Evolutionary conservation across 805 yeast genomes (phyloP).

Genomic region (Cyberlindnera galapagoensis): DNA sequence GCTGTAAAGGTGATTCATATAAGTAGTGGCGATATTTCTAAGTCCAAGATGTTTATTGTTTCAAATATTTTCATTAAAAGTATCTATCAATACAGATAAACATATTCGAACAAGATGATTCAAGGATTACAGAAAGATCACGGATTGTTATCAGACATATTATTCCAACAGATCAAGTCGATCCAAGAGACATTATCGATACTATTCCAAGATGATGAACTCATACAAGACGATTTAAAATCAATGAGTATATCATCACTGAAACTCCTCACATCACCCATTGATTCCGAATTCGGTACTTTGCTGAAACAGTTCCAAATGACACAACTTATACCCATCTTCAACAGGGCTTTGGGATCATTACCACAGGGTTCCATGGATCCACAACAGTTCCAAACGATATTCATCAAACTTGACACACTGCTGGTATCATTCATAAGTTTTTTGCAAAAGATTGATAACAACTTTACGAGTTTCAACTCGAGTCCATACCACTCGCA

Average conservation of each 20-base stretch:
- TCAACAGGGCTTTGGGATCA: background rate
- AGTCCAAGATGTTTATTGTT: too few relatives aligned
- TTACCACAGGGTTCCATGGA: constrained; percentile 2
- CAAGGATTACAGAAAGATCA: constrained; percentile 14
- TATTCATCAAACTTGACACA: background rate
- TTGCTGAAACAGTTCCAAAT: background rate
- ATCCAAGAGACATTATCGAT: constrained; percentile 3
- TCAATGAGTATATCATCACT: background rate
- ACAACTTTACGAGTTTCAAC: constrained; percentile 12
- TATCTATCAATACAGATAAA: too few relatives aligned
- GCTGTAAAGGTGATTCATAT: too few relatives aligned
- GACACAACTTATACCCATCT: background rate
- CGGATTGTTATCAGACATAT: constrained; percentile 10
- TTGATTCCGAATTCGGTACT: background rate
- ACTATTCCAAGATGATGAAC: background rate
- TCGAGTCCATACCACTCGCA: constrained; percentile 9
- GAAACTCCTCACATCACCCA: background rate
- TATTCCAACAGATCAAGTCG: constrained; percentile 8
- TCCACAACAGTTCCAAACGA: background rate
- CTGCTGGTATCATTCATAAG: background rate
- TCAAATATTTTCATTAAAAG: too few relatives aligned
- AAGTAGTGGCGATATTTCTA: too few relatives aligned
- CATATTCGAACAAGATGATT: constrained; percentile 7
- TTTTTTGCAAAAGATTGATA: constrained; percentile 6
- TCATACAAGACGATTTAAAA: background rate